Conservation (phyloP, 2,329 filamentous ascomycete species). For the Blastomyces parvus region DNA sequence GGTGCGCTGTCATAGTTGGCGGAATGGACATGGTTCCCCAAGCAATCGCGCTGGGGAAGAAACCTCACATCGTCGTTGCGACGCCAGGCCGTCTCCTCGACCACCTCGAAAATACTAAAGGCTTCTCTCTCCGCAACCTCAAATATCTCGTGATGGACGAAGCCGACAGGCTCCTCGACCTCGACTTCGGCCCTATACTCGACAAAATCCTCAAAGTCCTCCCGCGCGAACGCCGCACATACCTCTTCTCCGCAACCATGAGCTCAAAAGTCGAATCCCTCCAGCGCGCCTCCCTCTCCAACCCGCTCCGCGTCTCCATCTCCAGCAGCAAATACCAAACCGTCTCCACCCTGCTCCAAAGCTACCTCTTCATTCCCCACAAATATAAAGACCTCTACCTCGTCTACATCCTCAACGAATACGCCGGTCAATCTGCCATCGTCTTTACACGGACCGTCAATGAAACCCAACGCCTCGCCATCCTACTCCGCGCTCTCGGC, state of each 20-base stretch:
- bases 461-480: conserved; percentile 76
- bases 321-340: conserved; percentile 81
- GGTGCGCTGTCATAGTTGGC: conserved; percentile 77
- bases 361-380: conserved; percentile 77
- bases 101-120: conserved; percentile 93
- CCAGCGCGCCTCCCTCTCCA: conserved; percentile 77
- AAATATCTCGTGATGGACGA: conserved; percentile 94
- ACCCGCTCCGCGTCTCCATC: conserved; percentile 75
- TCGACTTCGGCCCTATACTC: conserved; percentile 86
- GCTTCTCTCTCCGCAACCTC: conserved; percentile 71
- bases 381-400: conserved; percentile 85
- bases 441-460: conserved; percentile 88
- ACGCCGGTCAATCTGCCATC: conserved; percentile 75
- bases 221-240: conserved; percentile 66
- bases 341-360: conserved; percentile 77
- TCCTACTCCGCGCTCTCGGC: conserved; percentile 72
- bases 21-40: conserved; percentile 95
- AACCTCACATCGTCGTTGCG: conserved; percentile 86
- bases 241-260: conserved; percentile 91
- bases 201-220: conserved; percentile 90
- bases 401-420: conserved; percentile 76
- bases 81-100: conserved; percentile 84
- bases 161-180: conserved; percentile 81
- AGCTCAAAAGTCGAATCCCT: conserved; percentile 86
- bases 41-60: conserved; percentile 84